A percentile compares a stretch with the other conserved stretches of the same genome.
Conservation (phyloP, 805 yeast species). For the Zygotorulaspora florentina region DNA sequence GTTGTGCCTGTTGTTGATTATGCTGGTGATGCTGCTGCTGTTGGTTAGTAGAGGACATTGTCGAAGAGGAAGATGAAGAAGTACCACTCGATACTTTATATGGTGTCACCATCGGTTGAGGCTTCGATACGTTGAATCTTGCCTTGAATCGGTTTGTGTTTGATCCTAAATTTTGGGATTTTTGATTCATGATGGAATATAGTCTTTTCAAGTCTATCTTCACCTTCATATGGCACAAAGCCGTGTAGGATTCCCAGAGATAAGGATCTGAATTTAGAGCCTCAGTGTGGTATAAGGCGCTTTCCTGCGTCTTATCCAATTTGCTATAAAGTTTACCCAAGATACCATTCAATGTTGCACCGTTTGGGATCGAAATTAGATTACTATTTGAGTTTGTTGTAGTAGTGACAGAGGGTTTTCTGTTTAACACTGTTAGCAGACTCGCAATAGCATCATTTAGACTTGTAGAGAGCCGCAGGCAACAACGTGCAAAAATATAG, state of each 20-base stretch:
- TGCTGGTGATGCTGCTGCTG: conserved; percentile 10
- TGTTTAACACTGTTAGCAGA: conserved; percentile 7
- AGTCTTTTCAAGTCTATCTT: conserved; percentile 43
- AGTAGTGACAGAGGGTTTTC: conserved; percentile 5
- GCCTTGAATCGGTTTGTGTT: conserved; percentile 9
- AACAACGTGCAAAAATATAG: conserved; percentile 67
- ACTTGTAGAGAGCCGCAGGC: conserved; percentile 21
- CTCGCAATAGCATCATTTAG: conserved; percentile 14
- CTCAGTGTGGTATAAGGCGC: conserved; percentile 61
- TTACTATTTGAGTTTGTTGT: conserved; percentile 7
- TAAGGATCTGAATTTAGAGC: conserved; percentile 73
- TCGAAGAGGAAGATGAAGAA: conserved; percentile 12
- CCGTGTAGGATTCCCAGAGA: conserved; percentile 82
- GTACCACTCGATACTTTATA: conserved; percentile 11
- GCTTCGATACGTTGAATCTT: conserved; percentile 11
- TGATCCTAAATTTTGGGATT: conserved; percentile 8
- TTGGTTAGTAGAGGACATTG: conserved; percentile 8
- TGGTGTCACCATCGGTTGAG: conserved; percentile 11
- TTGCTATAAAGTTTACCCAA: conserved; percentile 64
- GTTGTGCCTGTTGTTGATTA: conserved; percentile 7
- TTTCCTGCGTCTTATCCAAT: conserved; percentile 57
- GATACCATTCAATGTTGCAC: conserved; percentile 62
- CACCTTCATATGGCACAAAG: conserved; percentile 68
- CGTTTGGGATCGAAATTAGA: conserved; percentile 49
- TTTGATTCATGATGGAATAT: conserved; percentile 13